A percentile compares a stretch with the other conserved stretches of the same genome.
phyloP scores from a whole-genome alignment of 495 filamentous ascomycete species.

The Trichoderma orchidacearum region DNA sequence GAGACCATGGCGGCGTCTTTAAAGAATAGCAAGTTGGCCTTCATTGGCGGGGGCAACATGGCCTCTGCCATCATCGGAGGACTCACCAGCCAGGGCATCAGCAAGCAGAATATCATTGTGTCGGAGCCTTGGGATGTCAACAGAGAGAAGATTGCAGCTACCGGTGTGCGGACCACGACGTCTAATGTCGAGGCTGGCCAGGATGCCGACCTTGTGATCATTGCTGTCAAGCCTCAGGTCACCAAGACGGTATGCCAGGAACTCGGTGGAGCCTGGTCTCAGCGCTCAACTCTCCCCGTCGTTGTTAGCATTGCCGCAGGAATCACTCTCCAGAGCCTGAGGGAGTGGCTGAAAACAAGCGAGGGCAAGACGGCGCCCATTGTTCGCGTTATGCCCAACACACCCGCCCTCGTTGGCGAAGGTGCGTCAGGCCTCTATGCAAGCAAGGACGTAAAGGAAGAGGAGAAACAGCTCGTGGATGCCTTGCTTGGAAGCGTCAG shows the following conservation, averaged over 20 bases:
- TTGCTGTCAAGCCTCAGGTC: conserved; percentile 24
- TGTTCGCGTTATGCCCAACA: conserved; percentile 25
- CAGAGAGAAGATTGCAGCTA: conserved; percentile 16
- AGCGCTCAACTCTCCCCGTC: conserved; percentile 20
- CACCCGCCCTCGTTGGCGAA: conserved; percentile 22
- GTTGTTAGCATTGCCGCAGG: conserved; percentile 23
- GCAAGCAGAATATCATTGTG: conserved; percentile 28
- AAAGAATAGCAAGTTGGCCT: conserved; percentile 12
- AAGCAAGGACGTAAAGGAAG: conserved; percentile 12
- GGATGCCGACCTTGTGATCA: conserved; percentile 17
- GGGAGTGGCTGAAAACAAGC: conserved; percentile 16
- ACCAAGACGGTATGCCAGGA: conserved; percentile 19
- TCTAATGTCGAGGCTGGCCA: conserved; percentile 17
- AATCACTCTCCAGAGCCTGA: conserved; percentile 16
- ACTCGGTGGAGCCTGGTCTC: conserved; percentile 14
- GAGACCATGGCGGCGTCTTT: background rate
- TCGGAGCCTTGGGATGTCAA: conserved; percentile 22
- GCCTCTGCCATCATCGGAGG: conserved; percentile 24
- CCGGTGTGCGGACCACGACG: conserved; percentile 18
- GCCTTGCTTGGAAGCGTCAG: conserved; percentile 17
- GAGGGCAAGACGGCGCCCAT: conserved; percentile 17
- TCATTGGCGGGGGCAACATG: conserved; percentile 24
- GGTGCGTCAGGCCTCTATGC: conserved; percentile 22
- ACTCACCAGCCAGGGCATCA: conserved; percentile 16
- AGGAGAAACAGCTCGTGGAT: conserved; percentile 16